Evolutionary conservation across 306 rosid species (phyloP).

Genomic region (Styphnolobium japonicum): DNA sequence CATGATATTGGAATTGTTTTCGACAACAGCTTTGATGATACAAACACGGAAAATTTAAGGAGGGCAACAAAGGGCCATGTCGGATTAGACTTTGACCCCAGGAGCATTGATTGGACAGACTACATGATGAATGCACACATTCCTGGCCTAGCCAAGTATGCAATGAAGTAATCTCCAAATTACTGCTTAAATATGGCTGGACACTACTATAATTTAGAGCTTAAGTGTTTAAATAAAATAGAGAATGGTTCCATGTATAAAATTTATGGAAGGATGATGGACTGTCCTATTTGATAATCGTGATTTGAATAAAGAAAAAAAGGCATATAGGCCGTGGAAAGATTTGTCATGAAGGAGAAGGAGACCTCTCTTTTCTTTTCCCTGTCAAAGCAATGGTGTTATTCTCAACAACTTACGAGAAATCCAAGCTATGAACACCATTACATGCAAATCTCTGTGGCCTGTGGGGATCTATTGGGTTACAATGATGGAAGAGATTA

Average conservation of each 20-base stretch:
- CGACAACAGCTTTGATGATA: slow-evolving; percentile 42
- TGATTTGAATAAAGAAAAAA: neutral
- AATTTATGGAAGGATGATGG: too few species aligned
- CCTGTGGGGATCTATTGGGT: neutral
- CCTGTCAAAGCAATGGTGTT: slow-evolving; percentile 34
- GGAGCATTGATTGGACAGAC: slow-evolving; percentile 42
- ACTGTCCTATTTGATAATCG: too few species aligned
- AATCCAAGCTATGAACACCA: slow-evolving; percentile 6
- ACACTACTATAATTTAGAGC: neutral
- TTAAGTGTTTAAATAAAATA: too few species aligned
- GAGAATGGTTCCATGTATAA: too few species aligned
- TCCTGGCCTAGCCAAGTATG: slow-evolving; percentile 39
- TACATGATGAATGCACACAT: slow-evolving; percentile 42
- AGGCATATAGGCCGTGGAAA: neutral
- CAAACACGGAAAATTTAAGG: slow-evolving; percentile 31
- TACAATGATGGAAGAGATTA: neutral
- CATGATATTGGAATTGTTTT: neutral
- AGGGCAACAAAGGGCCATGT: neutral
- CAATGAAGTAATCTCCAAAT: neutral
- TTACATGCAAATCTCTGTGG: slow-evolving; percentile 8
- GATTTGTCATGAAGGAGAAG: slow-evolving; percentile 31
- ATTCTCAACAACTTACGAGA: slow-evolving; percentile 19
- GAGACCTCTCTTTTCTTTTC: slow-evolving; percentile 76
- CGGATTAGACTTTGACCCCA: slow-evolving; percentile 34
- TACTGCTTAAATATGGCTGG: neutral